Conservation (phyloP, 345 rosid genomes). For the Citrus maxima region DNA sequence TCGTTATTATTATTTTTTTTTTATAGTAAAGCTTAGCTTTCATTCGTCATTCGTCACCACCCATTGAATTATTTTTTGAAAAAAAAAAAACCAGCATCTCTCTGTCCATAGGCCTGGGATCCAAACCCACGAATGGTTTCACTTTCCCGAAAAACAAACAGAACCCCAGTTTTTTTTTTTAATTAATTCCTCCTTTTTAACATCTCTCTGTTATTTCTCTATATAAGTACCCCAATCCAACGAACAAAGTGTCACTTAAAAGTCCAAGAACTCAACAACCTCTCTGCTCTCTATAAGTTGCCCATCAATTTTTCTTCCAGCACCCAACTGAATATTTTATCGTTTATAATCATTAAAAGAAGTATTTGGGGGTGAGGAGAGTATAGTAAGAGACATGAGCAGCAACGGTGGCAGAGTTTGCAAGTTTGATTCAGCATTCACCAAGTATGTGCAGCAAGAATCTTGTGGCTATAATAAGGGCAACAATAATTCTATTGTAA, state of each 20-base stretch:
- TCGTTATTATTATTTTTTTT: too few species aligned
- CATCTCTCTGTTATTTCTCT: not conserved
- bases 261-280: not conserved
- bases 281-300: not conserved
- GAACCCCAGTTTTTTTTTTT: not conserved
- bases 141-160: not conserved
- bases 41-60: not conserved
- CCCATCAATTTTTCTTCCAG: not conserved
- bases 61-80: constrained; percentile 2
- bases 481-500: not conserved
- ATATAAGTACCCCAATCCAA: not conserved
- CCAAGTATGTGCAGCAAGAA: constrained; percentile 1
- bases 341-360: not conserved
- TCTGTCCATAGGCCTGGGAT: too few species aligned
- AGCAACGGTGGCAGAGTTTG: not conserved
- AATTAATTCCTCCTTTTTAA: too few species aligned
- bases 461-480: not conserved
- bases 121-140: not conserved
- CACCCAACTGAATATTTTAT: not conserved
- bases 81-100: too few species aligned
- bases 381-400: constrained; percentile 6
- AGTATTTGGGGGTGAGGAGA: too few species aligned
- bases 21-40: too few species aligned
- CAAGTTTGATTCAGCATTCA: constrained; percentile 16
- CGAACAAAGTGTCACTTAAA: too few species aligned